Evolutionary conservation across 345 rosid genomes (phyloP).

Genomic region (Camelina sativa): DNA sequence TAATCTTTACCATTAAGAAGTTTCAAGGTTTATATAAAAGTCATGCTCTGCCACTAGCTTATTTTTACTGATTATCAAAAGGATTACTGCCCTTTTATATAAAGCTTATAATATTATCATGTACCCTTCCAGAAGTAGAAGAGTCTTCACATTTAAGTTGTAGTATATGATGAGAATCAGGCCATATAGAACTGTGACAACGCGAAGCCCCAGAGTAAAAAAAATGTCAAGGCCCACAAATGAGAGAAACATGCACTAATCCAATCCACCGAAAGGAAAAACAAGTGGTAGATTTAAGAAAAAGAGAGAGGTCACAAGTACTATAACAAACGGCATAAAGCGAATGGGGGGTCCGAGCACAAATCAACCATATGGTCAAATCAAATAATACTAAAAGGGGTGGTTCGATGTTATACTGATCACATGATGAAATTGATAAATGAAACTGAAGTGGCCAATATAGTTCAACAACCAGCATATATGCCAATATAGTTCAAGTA

Average conservation of each 20-base stretch:
- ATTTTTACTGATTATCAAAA: constrained; percentile 27
- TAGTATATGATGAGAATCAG: neutral
- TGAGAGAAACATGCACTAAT: constrained; percentile 20
- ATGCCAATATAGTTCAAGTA: constrained; percentile 3
- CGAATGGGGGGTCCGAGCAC: constrained; percentile 49
- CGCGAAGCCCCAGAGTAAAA: neutral
- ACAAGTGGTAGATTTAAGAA: neutral
- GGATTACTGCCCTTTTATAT: constrained; percentile 22
- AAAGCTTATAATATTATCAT: constrained; percentile 3
- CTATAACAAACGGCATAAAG: constrained; percentile 31
- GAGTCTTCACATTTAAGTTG: neutral
- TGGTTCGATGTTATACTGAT: constrained; percentile 35
- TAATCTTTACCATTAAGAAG: constrained; percentile 29
- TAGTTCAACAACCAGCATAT: constrained; percentile 17
- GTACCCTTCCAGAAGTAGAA: constrained; percentile 26
- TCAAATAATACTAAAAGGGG: constrained; percentile 36
- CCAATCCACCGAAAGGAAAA: constrained; percentile 14
- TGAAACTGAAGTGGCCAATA: neutral
- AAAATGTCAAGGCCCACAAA: constrained; percentile 19
- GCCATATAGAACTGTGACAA: constrained; percentile 24
- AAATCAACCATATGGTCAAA: constrained; percentile 50
- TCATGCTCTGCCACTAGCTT: constrained; percentile 36
- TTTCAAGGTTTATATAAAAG: constrained; percentile 22
- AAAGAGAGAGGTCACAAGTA: constrained; percentile 23
- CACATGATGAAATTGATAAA: constrained; percentile 18